phyloP scores from a whole-genome alignment of 257 asterid species.

The Pogostemon cablin region DNA sequence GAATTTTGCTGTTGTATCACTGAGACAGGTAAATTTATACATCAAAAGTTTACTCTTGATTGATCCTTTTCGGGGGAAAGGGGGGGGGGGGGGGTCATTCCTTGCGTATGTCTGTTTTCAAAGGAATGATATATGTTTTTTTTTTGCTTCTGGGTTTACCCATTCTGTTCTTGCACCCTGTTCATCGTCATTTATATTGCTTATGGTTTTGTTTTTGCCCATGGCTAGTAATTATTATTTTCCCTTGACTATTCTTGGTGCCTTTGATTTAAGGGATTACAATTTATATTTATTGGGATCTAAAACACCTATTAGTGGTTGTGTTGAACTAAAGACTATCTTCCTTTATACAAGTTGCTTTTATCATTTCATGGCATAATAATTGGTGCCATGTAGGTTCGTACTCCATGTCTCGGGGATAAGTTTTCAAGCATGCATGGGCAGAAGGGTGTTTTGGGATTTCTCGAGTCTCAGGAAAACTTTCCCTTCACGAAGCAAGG shows the following conservation, averaged over 20 bases:
- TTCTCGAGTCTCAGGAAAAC: slow-evolving; percentile 87
- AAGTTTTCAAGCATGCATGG: slow-evolving; percentile 99
- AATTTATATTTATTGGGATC: slow-evolving; percentile 1
- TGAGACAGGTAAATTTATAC: slow-evolving; percentile 71
- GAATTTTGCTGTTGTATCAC: slow-evolving; percentile 75
- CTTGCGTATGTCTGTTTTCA: slow-evolving; percentile 12
- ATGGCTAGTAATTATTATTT: background rate
- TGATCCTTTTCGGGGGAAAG: background rate
- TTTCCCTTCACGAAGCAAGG: slow-evolving; percentile 88
- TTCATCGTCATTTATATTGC: background rate
- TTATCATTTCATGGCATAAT: slow-evolving; percentile 1
- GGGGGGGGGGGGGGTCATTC: background rate
- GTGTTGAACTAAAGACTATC: background rate
- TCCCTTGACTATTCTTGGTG: slow-evolving; percentile 8
- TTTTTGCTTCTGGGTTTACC: slow-evolving; percentile 6
- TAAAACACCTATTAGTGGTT: background rate
- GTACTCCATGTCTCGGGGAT: slow-evolving; percentile 93
- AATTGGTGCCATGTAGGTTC: slow-evolving; percentile 58
- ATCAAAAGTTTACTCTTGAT: slow-evolving; percentile 2
- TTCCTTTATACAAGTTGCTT: background rate
- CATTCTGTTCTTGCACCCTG: background rate
- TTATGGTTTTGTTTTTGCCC: slow-evolving; percentile 10
- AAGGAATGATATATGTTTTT: background rate
- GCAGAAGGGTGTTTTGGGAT: slow-evolving; percentile 95
- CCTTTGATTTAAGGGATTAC: background rate